Conservation (phyloP, 768 basidiomycete genomes). For the Pisolithus tinctorius region DNA sequence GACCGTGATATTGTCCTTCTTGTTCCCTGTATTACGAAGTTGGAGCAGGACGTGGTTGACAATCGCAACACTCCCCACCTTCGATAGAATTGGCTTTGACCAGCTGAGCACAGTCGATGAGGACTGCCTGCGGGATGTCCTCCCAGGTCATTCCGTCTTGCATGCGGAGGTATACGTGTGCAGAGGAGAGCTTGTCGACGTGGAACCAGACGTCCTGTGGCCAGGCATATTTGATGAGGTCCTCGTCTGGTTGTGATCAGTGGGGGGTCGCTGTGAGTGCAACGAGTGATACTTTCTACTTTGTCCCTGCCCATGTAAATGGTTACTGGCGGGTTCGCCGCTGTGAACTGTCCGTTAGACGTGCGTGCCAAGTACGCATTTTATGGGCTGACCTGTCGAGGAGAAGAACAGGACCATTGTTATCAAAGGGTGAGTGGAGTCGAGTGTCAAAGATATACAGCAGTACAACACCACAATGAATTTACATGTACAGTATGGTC, state of each 20-base stretch:
- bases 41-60: not conserved
- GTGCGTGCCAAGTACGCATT: not conserved
- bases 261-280: constrained; percentile 7
- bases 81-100: constrained; percentile 98
- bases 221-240: constrained; percentile 89
- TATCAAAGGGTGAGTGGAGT: not conserved
- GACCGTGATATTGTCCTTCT: constrained; percentile 87
- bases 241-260: constrained; percentile 65
- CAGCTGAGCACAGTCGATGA: constrained; percentile 86
- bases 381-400: constrained; percentile 34
- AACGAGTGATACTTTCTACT: constrained; percentile 65
- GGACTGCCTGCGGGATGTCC: constrained; percentile 66
- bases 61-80: constrained; percentile 33
- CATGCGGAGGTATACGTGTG: constrained; percentile 95
- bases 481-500: too few relatives aligned
- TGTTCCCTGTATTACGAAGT: constrained; percentile 60
- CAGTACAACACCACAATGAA: too few relatives aligned
- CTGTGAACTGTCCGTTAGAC: constrained; percentile 28
- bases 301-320: constrained; percentile 98
- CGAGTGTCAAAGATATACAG: too few relatives aligned
- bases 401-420: constrained; percentile 63
- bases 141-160: constrained; percentile 80
- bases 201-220: constrained; percentile 92
- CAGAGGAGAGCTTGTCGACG: constrained; percentile 95
- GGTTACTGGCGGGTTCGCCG: constrained; percentile 52